A percentile compares a stretch with the other conserved stretches of the same genome.
Evolutionary conservation across 208 protist genomes (phyloP).

Genomic region (Leishmania aethiopica): DNA sequence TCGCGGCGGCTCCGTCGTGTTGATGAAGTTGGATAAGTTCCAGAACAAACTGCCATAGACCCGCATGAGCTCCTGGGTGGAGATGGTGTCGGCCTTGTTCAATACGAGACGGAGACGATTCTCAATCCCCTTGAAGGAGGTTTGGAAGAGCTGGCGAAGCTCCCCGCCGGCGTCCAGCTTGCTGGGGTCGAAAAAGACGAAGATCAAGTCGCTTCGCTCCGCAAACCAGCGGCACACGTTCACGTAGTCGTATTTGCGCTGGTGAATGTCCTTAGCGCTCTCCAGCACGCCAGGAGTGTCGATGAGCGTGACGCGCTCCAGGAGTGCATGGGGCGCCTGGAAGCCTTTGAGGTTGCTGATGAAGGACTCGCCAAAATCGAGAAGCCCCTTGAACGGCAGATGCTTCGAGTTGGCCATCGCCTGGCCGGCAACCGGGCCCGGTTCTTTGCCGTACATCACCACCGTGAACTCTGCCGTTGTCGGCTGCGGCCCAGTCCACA

Average conservation of each 20-base stretch:
- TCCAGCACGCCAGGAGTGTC: constrained; percentile 84
- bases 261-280: constrained; percentile 55
- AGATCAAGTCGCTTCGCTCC: constrained; percentile 78
- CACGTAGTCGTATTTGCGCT: constrained; percentile 73
- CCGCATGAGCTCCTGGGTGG: constrained; percentile 94
- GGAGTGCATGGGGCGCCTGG: constrained; percentile 77
- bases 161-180: constrained; percentile 76
- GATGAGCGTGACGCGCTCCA: constrained; percentile 80
- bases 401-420: constrained; percentile 80
- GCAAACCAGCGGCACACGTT: constrained; percentile 78
- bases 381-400: constrained; percentile 89
- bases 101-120: constrained; percentile 95
- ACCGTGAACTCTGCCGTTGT: constrained; percentile 84
- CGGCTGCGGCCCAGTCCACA: constrained; percentile 79
- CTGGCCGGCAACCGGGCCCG: constrained; percentile 79
- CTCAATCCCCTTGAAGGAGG: constrained; percentile 80
- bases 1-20: constrained; percentile 93
- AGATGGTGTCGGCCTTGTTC: constrained; percentile 96
- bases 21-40: constrained; percentile 94
- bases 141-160: constrained; percentile 64
- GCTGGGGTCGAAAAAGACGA: constrained; percentile 81
- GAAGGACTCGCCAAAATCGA: constrained; percentile 88
- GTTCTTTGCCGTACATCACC: constrained; percentile 66
- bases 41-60: constrained; percentile 97
- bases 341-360: constrained; percentile 86